Conservation (phyloP, 208 protist genomes). For the Angomonas deanei region DNA sequence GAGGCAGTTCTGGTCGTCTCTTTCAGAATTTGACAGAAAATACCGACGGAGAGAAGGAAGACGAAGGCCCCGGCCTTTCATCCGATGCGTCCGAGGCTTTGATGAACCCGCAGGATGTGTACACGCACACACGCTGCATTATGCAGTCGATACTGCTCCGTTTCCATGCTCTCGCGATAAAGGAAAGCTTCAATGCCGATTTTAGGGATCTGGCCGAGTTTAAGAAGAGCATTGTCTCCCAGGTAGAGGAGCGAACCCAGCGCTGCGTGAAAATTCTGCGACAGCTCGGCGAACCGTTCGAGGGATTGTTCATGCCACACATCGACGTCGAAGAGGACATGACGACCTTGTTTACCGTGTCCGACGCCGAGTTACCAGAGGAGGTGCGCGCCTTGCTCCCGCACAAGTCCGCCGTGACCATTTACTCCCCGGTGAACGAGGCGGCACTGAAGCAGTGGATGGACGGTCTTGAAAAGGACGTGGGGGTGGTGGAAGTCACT, state of each 20-base stretch:
- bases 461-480: conserved; percentile 87
- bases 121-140: conserved; percentile 49
- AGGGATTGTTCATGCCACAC: conserved; percentile 33
- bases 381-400: conserved; percentile 45
- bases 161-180: conserved; percentile 38
- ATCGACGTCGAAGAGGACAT: conserved; percentile 66
- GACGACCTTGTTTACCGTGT: conserved; percentile 55
- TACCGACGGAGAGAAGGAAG: background rate
- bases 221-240: conserved; percentile 44
- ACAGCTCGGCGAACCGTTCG: conserved; percentile 50
- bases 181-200: conserved; percentile 56
- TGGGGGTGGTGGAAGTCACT: conserved; percentile 51
- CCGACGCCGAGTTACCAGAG: conserved; percentile 67
- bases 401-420: conserved; percentile 11
- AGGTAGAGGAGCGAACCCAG: conserved; percentile 72
- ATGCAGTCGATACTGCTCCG: conserved; percentile 67
- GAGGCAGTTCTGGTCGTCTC: conserved; percentile 12
- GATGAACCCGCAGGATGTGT: conserved; percentile 26
- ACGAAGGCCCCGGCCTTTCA: background rate
- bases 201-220: conserved; percentile 47
- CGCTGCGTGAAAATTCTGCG: conserved; percentile 70
- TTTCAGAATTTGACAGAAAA: conserved; percentile 1
- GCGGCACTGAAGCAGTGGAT: conserved; percentile 84
- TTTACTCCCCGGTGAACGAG: conserved; percentile 56
- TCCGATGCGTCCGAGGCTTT: background rate